phyloP scores from a whole-genome alignment of 371 early-diverging fungal species.

The Rhizomucor miehei region DNA sequence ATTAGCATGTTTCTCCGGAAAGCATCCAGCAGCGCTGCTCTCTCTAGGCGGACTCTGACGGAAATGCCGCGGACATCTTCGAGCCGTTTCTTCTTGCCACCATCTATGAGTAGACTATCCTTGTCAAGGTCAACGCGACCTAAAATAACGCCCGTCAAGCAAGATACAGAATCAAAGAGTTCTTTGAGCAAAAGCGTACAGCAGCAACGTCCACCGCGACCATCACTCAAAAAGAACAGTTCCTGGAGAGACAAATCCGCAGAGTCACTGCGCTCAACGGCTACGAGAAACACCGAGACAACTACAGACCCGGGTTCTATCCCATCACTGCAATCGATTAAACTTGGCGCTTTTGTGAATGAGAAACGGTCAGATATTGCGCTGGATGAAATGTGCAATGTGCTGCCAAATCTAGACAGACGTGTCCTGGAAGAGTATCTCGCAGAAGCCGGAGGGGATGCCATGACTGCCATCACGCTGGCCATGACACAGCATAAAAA shows the following conservation, averaged over 20 bases:
- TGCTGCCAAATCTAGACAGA: slow-evolving; percentile 36
- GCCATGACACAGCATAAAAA: slow-evolving; percentile 38
- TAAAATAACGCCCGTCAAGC: slow-evolving; percentile 3
- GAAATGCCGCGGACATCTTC: background rate
- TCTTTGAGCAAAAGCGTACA: too few relatives aligned
- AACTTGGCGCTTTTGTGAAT: too few relatives aligned
- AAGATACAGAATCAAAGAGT: background rate
- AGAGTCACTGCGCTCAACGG: background rate
- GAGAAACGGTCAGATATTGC: slow-evolving; percentile 1
- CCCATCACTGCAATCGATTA: too few relatives aligned
- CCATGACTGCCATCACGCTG: slow-evolving; percentile 40
- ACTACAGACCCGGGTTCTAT: too few relatives aligned
- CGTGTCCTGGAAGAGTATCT: slow-evolving; percentile 33
- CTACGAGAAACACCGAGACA: slow-evolving; percentile 3
- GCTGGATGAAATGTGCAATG: slow-evolving; percentile 35
- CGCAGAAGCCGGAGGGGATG: slow-evolving; percentile 36
- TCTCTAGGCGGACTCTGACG: background rate
- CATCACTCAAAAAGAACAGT: too few relatives aligned
- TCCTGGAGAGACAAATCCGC: too few relatives aligned
- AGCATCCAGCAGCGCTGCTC: slow-evolving; percentile 1
- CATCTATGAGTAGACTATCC: slow-evolving; percentile 8
- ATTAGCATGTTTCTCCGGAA: slow-evolving; percentile 13
- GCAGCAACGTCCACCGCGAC: too few relatives aligned
- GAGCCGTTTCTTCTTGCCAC: slow-evolving; percentile 8
- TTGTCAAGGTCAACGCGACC: slow-evolving; percentile 9